phyloP scores from a whole-genome alignment of 495 filamentous ascomycete genomes.

The Hyaloscypha hepaticicola region DNA sequence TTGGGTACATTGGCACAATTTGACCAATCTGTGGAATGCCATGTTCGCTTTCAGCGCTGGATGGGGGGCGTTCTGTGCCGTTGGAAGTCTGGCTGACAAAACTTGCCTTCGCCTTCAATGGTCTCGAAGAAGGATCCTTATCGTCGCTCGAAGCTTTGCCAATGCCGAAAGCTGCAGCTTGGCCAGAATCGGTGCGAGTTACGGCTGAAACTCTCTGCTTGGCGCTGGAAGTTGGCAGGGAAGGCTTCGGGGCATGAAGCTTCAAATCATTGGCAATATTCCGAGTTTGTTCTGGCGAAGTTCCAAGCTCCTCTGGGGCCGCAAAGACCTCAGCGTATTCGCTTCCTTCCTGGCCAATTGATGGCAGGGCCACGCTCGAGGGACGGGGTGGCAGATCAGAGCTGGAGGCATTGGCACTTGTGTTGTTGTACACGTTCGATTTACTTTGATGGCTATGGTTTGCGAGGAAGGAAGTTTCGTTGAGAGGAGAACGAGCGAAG shows the following conservation, averaged over 20 bases:
- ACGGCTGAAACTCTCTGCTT: conserved; percentile 77
- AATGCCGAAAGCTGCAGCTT: conserved; percentile 79
- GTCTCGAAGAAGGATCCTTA: conserved; percentile 53
- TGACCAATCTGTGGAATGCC: conserved; percentile 90
- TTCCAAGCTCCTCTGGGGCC: conserved; percentile 43
- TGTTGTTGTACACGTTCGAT: conserved; percentile 35
- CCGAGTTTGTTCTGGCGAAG: conserved; percentile 64
- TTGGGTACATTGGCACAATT: conserved; percentile 89
- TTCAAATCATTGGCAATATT: conserved; percentile 79
- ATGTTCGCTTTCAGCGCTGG: conserved; percentile 55
- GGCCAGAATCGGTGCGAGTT: conserved; percentile 83
- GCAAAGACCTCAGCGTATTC: conserved; percentile 71
- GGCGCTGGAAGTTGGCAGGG: conserved; percentile 71
- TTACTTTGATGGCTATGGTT: conserved; percentile 42
- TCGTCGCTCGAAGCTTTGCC: conserved; percentile 64
- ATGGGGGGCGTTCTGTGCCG: conserved; percentile 39
- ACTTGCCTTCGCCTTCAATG: conserved; percentile 61
- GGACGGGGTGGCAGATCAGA: conserved; percentile 58
- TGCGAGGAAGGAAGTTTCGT: conserved; percentile 50
- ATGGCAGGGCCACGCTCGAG: conserved; percentile 73
- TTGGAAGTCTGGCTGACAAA: conserved; percentile 54
- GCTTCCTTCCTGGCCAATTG: conserved; percentile 82
- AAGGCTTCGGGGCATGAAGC: conserved; percentile 88
- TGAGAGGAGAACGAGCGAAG: conserved; percentile 84
- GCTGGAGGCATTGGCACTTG: conserved; percentile 45